phyloP scores from a whole-genome alignment of 2,329 filamentous ascomycete genomes.

The Alternaria arborescens region DNA sequence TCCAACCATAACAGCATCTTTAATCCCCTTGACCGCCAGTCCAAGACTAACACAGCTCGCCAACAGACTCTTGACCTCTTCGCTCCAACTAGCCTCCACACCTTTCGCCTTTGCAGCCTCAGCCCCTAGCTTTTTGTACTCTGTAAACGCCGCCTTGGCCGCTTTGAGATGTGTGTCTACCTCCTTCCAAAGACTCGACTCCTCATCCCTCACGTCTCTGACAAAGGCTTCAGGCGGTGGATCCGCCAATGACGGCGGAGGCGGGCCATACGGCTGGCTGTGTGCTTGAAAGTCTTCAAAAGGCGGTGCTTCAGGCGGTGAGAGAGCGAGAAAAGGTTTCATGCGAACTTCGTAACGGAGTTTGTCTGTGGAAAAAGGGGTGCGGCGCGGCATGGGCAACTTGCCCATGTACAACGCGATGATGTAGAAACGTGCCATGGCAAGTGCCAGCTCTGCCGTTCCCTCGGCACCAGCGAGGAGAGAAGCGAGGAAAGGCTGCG shows the following conservation, averaged over 20 bases:
- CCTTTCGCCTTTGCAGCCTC: constrained; percentile 45
- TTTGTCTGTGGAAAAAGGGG: constrained; percentile 71
- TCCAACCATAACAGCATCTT: constrained; percentile 3
- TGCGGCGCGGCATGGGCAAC: constrained; percentile 59
- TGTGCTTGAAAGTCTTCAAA: constrained; percentile 66
- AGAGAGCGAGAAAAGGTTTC: constrained; percentile 78
- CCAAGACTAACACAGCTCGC: constrained; percentile 47
- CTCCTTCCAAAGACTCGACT: constrained; percentile 32
- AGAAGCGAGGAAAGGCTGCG: constrained; percentile 29
- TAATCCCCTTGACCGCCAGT: constrained; percentile 39
- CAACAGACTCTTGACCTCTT: constrained; percentile 41
- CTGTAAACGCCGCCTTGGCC: constrained; percentile 47
- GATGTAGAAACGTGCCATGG: constrained; percentile 67
- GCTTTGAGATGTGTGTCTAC: constrained; percentile 41
- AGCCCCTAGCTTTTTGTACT: constrained; percentile 50
- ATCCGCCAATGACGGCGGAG: constrained; percentile 3
- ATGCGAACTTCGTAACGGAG: constrained; percentile 85
- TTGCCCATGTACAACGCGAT: constrained; percentile 67
- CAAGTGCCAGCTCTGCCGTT: constrained; percentile 38
- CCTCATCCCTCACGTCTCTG: constrained; percentile 15
- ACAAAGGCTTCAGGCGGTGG: constrained; percentile 16
- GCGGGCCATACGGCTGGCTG: constrained; percentile 42
- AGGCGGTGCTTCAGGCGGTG: constrained; percentile 71
- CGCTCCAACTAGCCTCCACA: constrained; percentile 51
- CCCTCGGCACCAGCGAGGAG: constrained; percentile 39